A percentile compares a stretch with the other conserved stretches of the same genome.
phyloP scores from a whole-genome alignment of 257 asterid genomes.

The Lavandula angustifolia region DNA sequence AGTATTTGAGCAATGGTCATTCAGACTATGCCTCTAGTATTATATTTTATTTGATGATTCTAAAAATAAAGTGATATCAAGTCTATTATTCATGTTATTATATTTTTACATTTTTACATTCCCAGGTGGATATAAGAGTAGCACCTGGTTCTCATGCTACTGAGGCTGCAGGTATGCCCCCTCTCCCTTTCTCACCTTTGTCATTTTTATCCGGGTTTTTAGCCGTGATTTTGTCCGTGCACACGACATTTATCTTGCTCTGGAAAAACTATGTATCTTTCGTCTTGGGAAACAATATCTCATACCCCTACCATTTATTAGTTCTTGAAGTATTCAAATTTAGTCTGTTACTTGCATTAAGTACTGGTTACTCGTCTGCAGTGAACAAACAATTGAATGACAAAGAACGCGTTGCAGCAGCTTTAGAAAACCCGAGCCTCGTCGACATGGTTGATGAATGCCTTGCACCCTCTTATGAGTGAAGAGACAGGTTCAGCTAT shows the following conservation, averaged over 20 bases:
- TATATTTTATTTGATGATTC: not conserved
- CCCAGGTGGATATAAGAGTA: slow-evolving; percentile 85
- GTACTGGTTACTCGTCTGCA: slow-evolving; percentile 36
- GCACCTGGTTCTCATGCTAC: slow-evolving; percentile 95
- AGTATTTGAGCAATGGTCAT: not conserved
- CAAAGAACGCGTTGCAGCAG: slow-evolving; percentile 95
- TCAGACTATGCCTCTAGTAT: not conserved
- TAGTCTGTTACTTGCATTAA: not conserved
- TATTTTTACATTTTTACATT: slow-evolving; percentile 27
- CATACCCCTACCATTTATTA: not conserved
- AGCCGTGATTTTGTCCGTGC: not conserved
- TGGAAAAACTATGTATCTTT: not conserved
- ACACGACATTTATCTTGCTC: not conserved
- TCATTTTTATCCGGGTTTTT: slow-evolving; percentile 2
- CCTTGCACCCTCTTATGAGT: slow-evolving; percentile 70
- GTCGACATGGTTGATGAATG: slow-evolving; percentile 82
- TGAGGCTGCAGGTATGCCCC: slow-evolving; percentile 84
- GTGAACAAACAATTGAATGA: slow-evolving; percentile 95
- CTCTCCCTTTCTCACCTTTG: slow-evolving; percentile 34
- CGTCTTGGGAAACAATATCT: slow-evolving; percentile 1
- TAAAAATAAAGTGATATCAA: no score
- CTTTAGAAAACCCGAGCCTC: slow-evolving; percentile 82
- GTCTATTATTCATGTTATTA: slow-evolving; percentile 10
- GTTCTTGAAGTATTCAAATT: not conserved
- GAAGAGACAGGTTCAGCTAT: slow-evolving; percentile 25